phyloP scores from a whole-genome alignment of 2,329 filamentous ascomycete genomes.

The Venturia asperata region DNA sequence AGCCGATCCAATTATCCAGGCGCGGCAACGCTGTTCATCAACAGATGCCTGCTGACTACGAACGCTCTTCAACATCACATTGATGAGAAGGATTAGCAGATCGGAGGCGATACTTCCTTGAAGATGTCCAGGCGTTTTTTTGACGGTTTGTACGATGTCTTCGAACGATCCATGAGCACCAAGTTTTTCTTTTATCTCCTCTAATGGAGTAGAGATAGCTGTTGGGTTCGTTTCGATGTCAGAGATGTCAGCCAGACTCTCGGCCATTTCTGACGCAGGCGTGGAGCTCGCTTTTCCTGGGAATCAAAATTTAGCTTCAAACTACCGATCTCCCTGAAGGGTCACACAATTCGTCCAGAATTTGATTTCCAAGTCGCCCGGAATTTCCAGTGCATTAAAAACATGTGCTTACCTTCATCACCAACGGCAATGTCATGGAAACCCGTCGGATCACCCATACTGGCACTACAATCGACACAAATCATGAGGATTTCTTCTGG shows the following conservation, averaged over 20 bases:
- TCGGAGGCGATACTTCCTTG: conserved; percentile 21
- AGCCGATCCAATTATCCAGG: background rate
- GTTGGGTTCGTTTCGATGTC: background rate
- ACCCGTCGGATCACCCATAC: conserved; percentile 28
- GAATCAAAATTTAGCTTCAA: background rate
- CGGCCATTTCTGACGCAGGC: background rate
- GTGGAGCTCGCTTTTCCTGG: background rate
- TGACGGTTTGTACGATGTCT: conserved; percentile 28
- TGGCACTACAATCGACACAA: conserved; percentile 31
- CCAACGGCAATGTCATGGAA: conserved; percentile 23
- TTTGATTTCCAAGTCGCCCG: background rate
- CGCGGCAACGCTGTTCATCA: background rate
- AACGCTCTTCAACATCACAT: conserved; percentile 3
- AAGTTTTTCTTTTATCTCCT: background rate
- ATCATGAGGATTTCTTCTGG: conserved; percentile 34
- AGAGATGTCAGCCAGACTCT: background rate
- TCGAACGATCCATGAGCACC: conserved; percentile 25
- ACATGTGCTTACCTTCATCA: background rate
- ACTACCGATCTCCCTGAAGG: background rate
- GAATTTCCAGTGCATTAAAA: background rate
- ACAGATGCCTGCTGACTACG: background rate
- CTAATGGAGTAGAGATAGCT: background rate
- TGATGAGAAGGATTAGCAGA: conserved; percentile 2
- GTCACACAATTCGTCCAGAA: background rate
- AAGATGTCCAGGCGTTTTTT: conserved; percentile 16